Percentiles rank a stretch among this genome's conserved stretches.
These are phyloP conservation scores for Paracoccidioides brasiliensis DNA, from an alignment of 2,329 filamentous ascomycete genomes.

Conservation along the genomic window DNA sequence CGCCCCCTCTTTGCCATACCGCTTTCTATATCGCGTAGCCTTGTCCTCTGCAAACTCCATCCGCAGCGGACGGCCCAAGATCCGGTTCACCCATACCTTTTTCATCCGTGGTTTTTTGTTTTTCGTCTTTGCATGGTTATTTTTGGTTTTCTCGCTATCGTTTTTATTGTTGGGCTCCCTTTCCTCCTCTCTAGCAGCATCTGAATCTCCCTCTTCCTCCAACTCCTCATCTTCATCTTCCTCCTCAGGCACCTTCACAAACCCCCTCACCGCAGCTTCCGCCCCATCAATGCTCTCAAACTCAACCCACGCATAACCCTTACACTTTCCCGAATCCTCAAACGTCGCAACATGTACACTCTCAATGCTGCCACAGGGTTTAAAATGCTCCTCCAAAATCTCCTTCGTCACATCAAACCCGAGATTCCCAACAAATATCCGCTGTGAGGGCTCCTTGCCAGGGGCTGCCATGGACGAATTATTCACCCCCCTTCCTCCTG, in stretches of 20 bases:
- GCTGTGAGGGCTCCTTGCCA: slow-evolving; percentile 53
- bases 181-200: slow-evolving; percentile 6
- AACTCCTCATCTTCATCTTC: slow-evolving; percentile 12
- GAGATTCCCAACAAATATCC: slow-evolving; percentile 83
- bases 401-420: slow-evolving; percentile 72
- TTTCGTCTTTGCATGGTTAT: slow-evolving; percentile 25
- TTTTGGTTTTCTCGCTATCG: slow-evolving; percentile 21
- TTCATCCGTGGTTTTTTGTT: slow-evolving; percentile 45
- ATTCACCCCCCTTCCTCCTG: slow-evolving; percentile 18
- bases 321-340: slow-evolving; percentile 93
- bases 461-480: slow-evolving; percentile 21
- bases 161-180: slow-evolving; percentile 7
- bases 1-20: slow-evolving; percentile 63
- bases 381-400: slow-evolving; percentile 66
- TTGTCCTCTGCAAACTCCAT: slow-evolving; percentile 92
- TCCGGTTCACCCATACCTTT: slow-evolving; percentile 72
- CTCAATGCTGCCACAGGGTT: slow-evolving; percentile 68
- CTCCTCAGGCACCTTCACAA: slow-evolving; percentile 52
- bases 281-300: slow-evolving; percentile 70
- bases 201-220: slow-evolving; percentile 16
- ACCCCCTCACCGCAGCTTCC: slow-evolving; percentile 66
- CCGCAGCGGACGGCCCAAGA: slow-evolving; percentile 67
- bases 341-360: slow-evolving; percentile 87
- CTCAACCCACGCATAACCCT: slow-evolving; percentile 90
- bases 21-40: slow-evolving; percentile 80